Conservation (phyloP, 352 stramenopile species). For the Phytophthora fragariae region DNA sequence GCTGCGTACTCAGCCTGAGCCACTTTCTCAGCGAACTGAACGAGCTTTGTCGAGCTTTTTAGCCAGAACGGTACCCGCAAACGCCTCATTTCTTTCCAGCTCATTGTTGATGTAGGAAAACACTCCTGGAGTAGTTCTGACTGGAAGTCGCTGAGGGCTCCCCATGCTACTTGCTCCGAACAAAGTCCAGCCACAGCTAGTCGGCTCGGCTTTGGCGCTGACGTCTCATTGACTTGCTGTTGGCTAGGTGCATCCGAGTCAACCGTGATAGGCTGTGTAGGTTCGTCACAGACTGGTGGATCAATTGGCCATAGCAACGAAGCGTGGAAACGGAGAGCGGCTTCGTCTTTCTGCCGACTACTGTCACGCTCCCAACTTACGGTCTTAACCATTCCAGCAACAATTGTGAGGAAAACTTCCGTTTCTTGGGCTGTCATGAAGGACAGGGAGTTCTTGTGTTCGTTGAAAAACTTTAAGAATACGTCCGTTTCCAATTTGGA, state of each 20-base stretch:
- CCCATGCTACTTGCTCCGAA: slow-evolving; percentile 85
- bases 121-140: slow-evolving; percentile 76
- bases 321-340: slow-evolving; percentile 73
- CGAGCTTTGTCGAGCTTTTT: slow-evolving; percentile 59
- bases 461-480: slow-evolving; percentile 60
- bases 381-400: slow-evolving; percentile 59
- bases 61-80: slow-evolving; percentile 85
- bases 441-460: slow-evolving; percentile 58
- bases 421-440: slow-evolving; percentile 56
- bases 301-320: slow-evolving; percentile 73
- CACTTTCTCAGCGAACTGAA: slow-evolving; percentile 71
- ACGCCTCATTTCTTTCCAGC: slow-evolving; percentile 72
- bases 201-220: not conserved
- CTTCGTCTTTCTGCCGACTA: slow-evolving; percentile 70
- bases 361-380: slow-evolving; percentile 70
- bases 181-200: slow-evolving; percentile 51
- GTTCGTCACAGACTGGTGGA: not conserved
- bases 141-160: slow-evolving; percentile 70
- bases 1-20: slow-evolving; percentile 82
- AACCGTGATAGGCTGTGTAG: not conserved
- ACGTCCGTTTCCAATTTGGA: slow-evolving; percentile 50
- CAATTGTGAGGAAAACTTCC: slow-evolving; percentile 59
- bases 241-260: slow-evolving; percentile 8
- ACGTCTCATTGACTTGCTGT: slow-evolving; percentile 9
- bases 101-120: slow-evolving; percentile 56